Conservation (phyloP, 345 rosid species). For the Schrenkiella parvula region DNA sequence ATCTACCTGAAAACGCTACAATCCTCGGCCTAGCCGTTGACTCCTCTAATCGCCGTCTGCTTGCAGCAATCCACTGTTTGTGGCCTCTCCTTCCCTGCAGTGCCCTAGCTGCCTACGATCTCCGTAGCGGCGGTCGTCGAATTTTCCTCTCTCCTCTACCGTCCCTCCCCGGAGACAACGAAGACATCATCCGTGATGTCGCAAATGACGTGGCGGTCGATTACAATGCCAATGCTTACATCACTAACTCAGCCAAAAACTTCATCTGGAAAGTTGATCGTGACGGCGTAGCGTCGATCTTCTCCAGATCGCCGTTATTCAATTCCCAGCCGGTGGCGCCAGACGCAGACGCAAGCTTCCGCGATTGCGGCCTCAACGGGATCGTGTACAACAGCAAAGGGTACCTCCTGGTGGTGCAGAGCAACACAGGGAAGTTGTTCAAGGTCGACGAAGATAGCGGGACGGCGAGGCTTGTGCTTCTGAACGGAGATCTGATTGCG, state of each 20-base stretch:
- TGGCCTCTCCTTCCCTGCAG: conserved; percentile 64
- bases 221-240: conserved; percentile 70
- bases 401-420: conserved; percentile 68
- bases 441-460: conserved; percentile 75
- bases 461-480: conserved; percentile 48
- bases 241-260: conserved; percentile 76
- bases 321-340: conserved; percentile 41
- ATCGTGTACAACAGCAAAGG: conserved; percentile 77
- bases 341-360: conserved; percentile 34
- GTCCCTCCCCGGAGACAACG: conserved; percentile 16
- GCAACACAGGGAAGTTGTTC: conserved; percentile 83
- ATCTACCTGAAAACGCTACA: conserved; percentile 59
- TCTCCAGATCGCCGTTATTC: conserved; percentile 57
- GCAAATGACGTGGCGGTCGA: conserved; percentile 81
- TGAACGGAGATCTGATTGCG: conserved; percentile 41
- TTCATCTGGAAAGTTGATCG: conserved; percentile 78
- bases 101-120: conserved; percentile 90
- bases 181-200: conserved; percentile 18
- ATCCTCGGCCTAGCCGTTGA: conserved; percentile 63
- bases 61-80: conserved; percentile 47
- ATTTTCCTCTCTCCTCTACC: conserved; percentile 34
- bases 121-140: conserved; percentile 40
- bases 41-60: conserved; percentile 50
- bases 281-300: conserved; percentile 59
- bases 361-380: conserved; percentile 66